phyloP scores from a whole-genome alignment of 257 asterid genomes.

The Haberlea rhodopensis region DNA sequence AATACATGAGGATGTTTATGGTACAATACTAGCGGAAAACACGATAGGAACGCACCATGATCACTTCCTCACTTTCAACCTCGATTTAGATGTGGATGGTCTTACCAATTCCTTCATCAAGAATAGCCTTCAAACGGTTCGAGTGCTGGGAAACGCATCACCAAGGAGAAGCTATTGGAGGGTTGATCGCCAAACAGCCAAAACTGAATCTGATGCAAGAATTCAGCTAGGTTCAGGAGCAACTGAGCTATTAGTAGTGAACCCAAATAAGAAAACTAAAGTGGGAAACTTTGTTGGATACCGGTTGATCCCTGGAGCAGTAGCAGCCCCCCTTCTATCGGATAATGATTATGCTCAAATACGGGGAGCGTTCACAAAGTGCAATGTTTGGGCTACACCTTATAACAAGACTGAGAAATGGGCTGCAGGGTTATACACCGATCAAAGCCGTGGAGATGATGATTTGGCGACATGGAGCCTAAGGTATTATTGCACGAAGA shows the following conservation, averaged over 20 bases:
- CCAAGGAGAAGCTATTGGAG: conserved; percentile 58
- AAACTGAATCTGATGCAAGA: conserved; percentile 48
- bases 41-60: conserved; percentile 52
- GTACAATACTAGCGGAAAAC: conserved; percentile 54
- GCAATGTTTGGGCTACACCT: conserved; percentile 54
- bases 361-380: conserved; percentile 43
- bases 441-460: conserved; percentile 57
- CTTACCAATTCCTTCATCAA: conserved; percentile 50
- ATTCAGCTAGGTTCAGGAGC: conserved; percentile 31
- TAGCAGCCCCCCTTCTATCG: conserved; percentile 28
- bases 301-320: conserved; percentile 41
- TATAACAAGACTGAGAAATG: conserved; percentile 55
- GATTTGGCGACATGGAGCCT: conserved; percentile 39
- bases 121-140: conserved; percentile 32
- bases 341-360: conserved; percentile 44
- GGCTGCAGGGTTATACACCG: conserved; percentile 51
- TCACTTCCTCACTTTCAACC: conserved; percentile 52
- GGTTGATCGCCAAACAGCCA: conserved; percentile 28
- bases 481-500: conserved; percentile 32
- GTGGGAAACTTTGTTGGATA: conserved; percentile 53
- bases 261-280: conserved; percentile 45
- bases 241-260: conserved; percentile 37
- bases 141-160: conserved; percentile 1
- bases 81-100: conserved; percentile 60
- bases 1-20: conserved; percentile 46